Percentiles rank a stretch among this genome's conserved stretches.
Conservation (phyloP, 2,329 filamentous ascomycete species). For the Phialemoniopsis sp. region DNA sequence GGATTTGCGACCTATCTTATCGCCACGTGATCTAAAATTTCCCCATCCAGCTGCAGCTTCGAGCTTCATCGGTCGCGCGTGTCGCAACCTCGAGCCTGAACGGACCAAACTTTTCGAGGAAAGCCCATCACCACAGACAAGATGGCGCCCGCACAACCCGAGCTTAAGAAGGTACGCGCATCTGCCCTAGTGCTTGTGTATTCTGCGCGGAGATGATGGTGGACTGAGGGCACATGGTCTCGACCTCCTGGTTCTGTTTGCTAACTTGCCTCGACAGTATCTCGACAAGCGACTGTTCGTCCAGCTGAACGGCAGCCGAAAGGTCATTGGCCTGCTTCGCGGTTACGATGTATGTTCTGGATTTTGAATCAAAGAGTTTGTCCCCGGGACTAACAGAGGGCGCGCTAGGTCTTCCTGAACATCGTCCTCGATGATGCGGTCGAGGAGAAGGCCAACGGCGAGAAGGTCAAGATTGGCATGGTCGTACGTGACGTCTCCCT, state of each 20-base stretch:
- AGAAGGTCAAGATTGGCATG: constrained; percentile 89
- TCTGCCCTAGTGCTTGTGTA: too few species aligned
- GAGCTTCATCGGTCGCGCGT: constrained; percentile 3
- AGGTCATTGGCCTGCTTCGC: constrained; percentile 89
- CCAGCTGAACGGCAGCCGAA: constrained; percentile 95
- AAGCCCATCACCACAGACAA: constrained; percentile 29
- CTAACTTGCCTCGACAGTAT: constrained; percentile 57
- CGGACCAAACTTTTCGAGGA: neutral
- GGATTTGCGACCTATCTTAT: constrained; percentile 37
- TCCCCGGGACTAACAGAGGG: neutral
- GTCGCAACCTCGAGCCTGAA: neutral
- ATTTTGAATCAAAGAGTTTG: too few species aligned
- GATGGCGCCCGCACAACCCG: constrained; percentile 98
- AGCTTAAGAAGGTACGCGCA: constrained; percentile 84
- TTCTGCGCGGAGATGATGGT: too few species aligned
- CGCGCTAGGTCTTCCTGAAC: constrained; percentile 84
- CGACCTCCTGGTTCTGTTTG: neutral
- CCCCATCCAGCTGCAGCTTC: constrained; percentile 10
- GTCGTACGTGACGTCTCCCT: constrained; percentile 57
- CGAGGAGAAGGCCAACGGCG: constrained; percentile 87
- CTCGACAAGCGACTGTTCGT: constrained; percentile 99
- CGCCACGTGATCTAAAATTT: constrained; percentile 38
- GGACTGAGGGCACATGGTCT: too few species aligned
- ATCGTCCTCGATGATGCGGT: constrained; percentile 96
- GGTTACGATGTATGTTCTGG: constrained; percentile 80